Evolutionary conservation across 805 yeast species (phyloP), one percentile per base, ranked within the genome.

Genomic region (Priceomyces fermenticarens): DNA sequence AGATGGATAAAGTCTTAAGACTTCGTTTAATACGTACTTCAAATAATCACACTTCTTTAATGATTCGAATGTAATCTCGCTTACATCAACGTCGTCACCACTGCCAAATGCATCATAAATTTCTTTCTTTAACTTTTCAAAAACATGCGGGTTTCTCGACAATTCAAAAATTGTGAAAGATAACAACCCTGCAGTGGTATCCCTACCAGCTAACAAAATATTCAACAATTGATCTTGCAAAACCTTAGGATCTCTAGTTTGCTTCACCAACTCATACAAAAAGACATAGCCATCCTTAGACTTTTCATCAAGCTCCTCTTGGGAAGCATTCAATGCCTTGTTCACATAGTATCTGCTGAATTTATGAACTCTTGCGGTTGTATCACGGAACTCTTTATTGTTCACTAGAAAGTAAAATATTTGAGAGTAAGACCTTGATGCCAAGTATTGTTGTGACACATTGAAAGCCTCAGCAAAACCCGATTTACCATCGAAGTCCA

Each of bases 161-260:
- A 65, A 50, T 45, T 63, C 69, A 33, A 51, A 61, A 13, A 63
- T 44, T 6, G 58, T 40, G 12, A 53, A 55, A 1, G 66, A 57
- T 31, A 65, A 52, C 23, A 65, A 52, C 25, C 64, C 58, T 5
- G 66, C 63, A 8, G 70, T 65, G 30, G 70, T 65, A 29, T 60
- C 62, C 51, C 70, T 54, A 11, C 68, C 70, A 3, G 70, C 70
- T 26, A 67, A 45, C 57, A 67, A 58, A 29, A 67, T 67, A 42
- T 65, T 65, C 48, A 65, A 60, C 39, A 62, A 54, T 44, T 65
- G 69, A 45, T 65, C 72, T 41, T 63, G 63, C 39, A 67, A 57
- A 3, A 58, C 57, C 45, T 54, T 56, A 9, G 64, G 65, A 47
- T 67, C 53, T 45, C 60, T 57, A 8, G 72, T 67, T 37, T 59